Percentiles rank a stretch among this genome's conserved stretches.
phyloP scores from a whole-genome alignment of 768 basidiomycete species.

The Naganishia friedmannii region DNA sequence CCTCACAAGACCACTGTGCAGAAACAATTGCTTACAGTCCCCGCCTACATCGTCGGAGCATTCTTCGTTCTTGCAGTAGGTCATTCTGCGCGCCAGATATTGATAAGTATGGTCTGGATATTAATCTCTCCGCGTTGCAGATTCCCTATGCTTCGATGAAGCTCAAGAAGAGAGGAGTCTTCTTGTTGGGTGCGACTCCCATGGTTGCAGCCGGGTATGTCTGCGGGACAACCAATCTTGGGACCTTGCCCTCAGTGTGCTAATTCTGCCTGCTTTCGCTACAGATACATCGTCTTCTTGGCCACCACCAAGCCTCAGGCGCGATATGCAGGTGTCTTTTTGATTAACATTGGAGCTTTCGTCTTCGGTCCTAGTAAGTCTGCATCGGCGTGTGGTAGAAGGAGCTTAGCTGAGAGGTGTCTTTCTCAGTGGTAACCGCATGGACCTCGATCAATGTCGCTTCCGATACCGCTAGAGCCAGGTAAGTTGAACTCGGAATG shows the following conservation, averaged over 20 bases:
- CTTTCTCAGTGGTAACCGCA: constrained; percentile 31
- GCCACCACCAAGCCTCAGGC: constrained; percentile 27
- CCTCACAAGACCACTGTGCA: constrained; percentile 33
- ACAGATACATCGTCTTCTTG: constrained; percentile 24
- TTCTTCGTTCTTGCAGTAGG: constrained; percentile 31
- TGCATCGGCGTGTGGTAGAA: background rate
- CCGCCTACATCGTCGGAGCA: constrained; percentile 33
- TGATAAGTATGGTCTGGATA: no score
- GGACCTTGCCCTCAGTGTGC: constrained; percentile 20
- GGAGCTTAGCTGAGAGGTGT: background rate
- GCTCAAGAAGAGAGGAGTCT: constrained; percentile 31
- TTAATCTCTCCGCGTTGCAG: no score
- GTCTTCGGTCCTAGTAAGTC: constrained; percentile 20
- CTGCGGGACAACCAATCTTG: background rate
- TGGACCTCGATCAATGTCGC: constrained; percentile 36
- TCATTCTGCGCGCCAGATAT: background rate
- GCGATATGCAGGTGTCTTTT: constrained; percentile 32
- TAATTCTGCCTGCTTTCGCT: background rate
- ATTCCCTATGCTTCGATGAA: constrained; percentile 36
- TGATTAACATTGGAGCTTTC: constrained; percentile 29
- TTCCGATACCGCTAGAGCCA: constrained; percentile 31
- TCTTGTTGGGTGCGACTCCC: constrained; percentile 27
- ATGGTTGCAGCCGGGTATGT: constrained; percentile 35
- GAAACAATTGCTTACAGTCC: constrained; percentile 38
- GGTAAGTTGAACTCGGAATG: background rate